phyloP scores from a whole-genome alignment of 129 eudicot species.

The Ambrosia trifida region DNA sequence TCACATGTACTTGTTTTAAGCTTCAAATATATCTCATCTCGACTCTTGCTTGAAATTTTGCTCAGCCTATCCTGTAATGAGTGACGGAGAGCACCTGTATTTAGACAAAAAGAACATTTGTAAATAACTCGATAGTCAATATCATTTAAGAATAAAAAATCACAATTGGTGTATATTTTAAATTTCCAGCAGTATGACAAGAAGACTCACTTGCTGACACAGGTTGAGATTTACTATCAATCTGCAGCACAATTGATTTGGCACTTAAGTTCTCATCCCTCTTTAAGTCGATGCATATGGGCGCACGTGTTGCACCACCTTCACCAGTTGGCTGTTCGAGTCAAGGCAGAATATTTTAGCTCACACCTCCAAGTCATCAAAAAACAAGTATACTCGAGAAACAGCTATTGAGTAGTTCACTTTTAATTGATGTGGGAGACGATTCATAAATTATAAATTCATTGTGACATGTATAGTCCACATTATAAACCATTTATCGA shows the following conservation, averaged over 20 bases:
- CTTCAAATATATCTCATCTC: constrained; percentile 82
- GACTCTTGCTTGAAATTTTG: constrained; percentile 85
- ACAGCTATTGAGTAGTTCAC: constrained; percentile 14
- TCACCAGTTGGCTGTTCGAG: constrained; percentile 91
- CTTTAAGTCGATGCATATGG: constrained; percentile 74
- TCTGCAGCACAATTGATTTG: constrained; percentile 83
- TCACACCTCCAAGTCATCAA: constrained; percentile 16
- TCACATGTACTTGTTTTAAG: constrained; percentile 96
- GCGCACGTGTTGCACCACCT: constrained; percentile 99
- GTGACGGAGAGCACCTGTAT: constrained; percentile 87
- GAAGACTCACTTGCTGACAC: constrained; percentile 94
- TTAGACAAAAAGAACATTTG: constrained; percentile 24
- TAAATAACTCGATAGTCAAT: not conserved
- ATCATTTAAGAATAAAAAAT: constrained; percentile 26
- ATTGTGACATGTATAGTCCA: not conserved
- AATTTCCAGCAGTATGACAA: constrained; percentile 22
- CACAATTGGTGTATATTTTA: constrained; percentile 14
- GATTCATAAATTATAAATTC: not conserved
- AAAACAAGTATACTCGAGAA: not conserved
- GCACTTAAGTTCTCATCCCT: constrained; percentile 85
- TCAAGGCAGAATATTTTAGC: constrained; percentile 9
- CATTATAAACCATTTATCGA: constrained; percentile 8
- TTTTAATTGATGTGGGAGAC: constrained; percentile 12
- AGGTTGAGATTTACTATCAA: constrained; percentile 90
- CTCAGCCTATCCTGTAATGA: constrained; percentile 94